Conservation (phyloP, 208 protist species). For the Herpetomonas samuelpessoai region DNA sequence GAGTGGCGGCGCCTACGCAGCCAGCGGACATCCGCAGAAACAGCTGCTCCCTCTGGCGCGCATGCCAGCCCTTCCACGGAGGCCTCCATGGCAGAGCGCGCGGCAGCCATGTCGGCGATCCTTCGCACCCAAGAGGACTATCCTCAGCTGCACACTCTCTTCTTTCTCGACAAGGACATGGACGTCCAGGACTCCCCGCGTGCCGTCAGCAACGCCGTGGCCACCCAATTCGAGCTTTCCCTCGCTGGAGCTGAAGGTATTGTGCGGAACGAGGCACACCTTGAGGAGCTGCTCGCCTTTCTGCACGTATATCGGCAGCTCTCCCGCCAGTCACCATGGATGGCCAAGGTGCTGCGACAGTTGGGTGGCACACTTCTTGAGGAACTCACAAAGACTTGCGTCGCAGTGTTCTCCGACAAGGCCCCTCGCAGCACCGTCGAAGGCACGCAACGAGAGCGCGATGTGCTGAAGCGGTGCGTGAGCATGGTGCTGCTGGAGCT, state of each 20-base stretch:
- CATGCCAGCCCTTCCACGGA: neutral
- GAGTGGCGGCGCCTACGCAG: neutral
- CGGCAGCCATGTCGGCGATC: neutral
- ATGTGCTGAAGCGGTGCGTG: neutral
- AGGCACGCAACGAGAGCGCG: neutral
- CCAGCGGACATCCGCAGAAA: neutral
- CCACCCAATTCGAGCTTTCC: neutral
- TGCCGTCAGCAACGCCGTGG: neutral
- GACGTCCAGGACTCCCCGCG: neutral
- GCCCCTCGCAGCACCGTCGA: neutral
- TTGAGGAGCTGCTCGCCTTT: conserved; percentile 1
- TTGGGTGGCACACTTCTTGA: neutral
- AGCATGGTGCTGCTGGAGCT: conserved; percentile 5
- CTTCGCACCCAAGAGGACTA: neutral
- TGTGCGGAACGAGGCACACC: neutral
- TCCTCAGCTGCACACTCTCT: neutral
- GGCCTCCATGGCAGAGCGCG: conserved; percentile 2
- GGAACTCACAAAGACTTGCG: neutral
- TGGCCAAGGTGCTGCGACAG: neutral
- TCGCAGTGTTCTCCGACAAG: neutral
- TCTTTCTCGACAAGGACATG: conserved; percentile 3
- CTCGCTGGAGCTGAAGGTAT: neutral
- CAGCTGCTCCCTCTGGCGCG: neutral
- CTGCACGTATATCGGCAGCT: conserved; percentile 4
- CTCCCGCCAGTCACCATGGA: conserved; percentile 10